Base-by-base conservation (phyloP, 257 asterid species). In the Solanum rostratum region DNA sequence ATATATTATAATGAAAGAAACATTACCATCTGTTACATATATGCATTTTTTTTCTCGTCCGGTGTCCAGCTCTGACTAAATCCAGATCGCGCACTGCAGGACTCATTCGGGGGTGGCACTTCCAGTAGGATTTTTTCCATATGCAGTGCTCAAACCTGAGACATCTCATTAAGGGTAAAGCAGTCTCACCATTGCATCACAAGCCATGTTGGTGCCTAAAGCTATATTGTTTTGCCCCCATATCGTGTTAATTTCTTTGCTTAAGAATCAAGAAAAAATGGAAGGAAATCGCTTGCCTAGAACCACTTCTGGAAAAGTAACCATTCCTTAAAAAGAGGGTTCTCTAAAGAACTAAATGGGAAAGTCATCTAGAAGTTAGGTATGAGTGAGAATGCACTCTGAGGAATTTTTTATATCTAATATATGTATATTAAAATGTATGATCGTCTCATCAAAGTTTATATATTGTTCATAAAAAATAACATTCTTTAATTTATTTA, bases 11-110 rank as follows among this genome's bases (percentile, higher is more conserved):
- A 39, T 65, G 46, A 90, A 88, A 89, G 88, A 85, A 85, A 87
- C 88, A 88, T 86, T 87, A 80, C 85, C 76, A 86, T 81, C 85
- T 84, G 41, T 55, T 76, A n/a, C n/a, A n/a, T n/a, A n/a, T n/a
- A n/a, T 33, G 4, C 4, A 33, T 33, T 33, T 33, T 33, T 30
- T 30, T 33, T 33, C 4, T 33, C 37, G 4, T 4, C 6, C 39
- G 6, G 4, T 33, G 39, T 33, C 0, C 37, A 33, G 37, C 4
- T 33, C 5, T 0, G 39, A 33, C 4, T 33, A 33, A 33, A 33
- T 4, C 4, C 4, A 5, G 39, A 33, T 33, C 6, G 4, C 6
- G 39, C n/a, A 33, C 4, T 3, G 0, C 0, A 33, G 39, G 6
- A 1, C 4, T 5, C 6, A 33, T 33, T 33, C 6, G 39, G 6